Percentiles rank a stretch among this genome's conserved stretches.
Evolutionary conservation across 805 yeast genomes (phyloP).

Genomic region (Candida arabinofermentans): DNA sequence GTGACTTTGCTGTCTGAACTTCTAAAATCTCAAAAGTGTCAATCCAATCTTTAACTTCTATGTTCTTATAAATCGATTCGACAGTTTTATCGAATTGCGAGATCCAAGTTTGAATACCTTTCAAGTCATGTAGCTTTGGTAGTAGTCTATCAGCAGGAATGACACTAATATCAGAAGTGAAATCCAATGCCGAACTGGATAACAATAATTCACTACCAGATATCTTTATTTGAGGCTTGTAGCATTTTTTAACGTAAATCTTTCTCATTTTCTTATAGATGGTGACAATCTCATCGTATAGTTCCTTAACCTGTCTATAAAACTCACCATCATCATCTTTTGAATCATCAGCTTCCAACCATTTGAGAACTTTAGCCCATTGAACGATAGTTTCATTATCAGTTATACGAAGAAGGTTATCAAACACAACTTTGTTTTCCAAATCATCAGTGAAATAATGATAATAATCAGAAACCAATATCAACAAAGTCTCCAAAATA

Average conservation of each 20-base stretch:
- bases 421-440: conserved; percentile 52
- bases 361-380: conserved; percentile 40
- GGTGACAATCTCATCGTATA: conserved; percentile 28
- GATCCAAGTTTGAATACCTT: conserved; percentile 57
- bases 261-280: conserved; percentile 66
- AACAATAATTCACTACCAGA: conserved; percentile 17
- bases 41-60: conserved; percentile 74
- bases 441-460: conserved; percentile 70
- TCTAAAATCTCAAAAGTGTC: conserved; percentile 71
- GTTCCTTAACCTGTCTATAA: conserved; percentile 16
- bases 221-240: conserved; percentile 52
- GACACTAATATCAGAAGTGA: conserved; percentile 37
- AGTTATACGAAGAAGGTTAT: conserved; percentile 60
- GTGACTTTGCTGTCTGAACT: conserved; percentile 54
- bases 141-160: conserved; percentile 32
- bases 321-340: conserved; percentile 8
- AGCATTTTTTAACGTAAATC: conserved; percentile 63
- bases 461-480: conserved; percentile 70
- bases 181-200: conserved; percentile 10
- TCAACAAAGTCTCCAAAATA: conserved; percentile 68
- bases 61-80: conserved; percentile 49
- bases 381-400: conserved; percentile 58
- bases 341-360: conserved; percentile 18
- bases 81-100: conserved; percentile 61
- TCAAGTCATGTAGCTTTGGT: conserved; percentile 34